Percentiles rank a stretch among this genome's conserved stretches.
These are phyloP conservation scores for Colletotrichum cordylinicola DNA, from an alignment of 2,329 filamentous ascomycete genomes.

Conservation along the genomic window DNA sequence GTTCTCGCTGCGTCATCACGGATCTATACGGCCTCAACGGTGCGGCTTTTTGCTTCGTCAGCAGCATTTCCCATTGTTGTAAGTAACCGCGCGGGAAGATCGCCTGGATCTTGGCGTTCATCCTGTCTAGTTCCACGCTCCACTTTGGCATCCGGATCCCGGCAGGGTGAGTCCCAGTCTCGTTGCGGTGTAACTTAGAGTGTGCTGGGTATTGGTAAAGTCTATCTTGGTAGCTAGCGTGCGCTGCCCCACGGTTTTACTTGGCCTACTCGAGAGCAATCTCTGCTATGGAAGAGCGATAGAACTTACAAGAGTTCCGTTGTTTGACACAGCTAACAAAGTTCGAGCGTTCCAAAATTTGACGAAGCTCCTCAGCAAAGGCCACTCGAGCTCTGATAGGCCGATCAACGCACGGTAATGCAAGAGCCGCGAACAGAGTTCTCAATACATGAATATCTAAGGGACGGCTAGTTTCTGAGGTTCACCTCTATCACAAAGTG, in stretches of 20 bases:
- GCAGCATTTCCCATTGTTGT: neutral
- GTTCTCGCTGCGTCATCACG: neutral
- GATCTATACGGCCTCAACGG: neutral
- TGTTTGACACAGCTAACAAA: neutral
- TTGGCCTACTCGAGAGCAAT: neutral
- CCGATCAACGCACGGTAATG: neutral
- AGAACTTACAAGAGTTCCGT: neutral
- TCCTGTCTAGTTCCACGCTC: neutral
- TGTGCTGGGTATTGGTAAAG: fast-evolving
- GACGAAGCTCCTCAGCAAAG: neutral
- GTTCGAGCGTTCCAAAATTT: neutral
- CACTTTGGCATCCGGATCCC: neutral
- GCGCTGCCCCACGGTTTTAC: neutral
- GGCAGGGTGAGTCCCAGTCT: neutral
- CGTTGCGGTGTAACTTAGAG: neutral
- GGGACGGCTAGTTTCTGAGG: neutral
- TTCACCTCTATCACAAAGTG: neutral
- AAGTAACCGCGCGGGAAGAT: neutral
- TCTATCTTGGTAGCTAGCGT: neutral
- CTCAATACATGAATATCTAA: neutral
- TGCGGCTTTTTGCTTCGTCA: neutral
- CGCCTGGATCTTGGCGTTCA: neutral
- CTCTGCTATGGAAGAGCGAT: neutral
- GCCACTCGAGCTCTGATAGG: neutral
- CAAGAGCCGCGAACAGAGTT: neutral